phyloP scores from a whole-genome alignment of 2,329 filamentous ascomycete genomes.

The Lojkania enalia region DNA sequence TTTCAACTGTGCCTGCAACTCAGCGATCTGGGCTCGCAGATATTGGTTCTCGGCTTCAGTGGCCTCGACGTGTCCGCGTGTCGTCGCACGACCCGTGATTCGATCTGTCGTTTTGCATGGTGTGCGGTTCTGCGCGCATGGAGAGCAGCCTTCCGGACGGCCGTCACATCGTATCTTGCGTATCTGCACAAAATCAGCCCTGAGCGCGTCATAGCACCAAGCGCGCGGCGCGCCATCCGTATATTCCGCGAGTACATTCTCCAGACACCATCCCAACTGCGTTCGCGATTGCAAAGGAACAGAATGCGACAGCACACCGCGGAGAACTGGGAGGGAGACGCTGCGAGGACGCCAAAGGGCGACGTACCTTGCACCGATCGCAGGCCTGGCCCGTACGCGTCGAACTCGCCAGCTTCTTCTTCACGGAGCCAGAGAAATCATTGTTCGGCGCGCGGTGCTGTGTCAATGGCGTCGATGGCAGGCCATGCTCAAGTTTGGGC shows the following conservation, averaged over 20 bases:
- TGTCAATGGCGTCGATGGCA: slow-evolving; percentile 18
- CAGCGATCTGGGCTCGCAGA: slow-evolving; percentile 67
- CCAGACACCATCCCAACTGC: too few species aligned
- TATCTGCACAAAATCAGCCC: slow-evolving; percentile 55
- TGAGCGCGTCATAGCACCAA: background rate
- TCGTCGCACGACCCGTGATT: slow-evolving; percentile 78
- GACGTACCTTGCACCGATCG: slow-evolving; percentile 79
- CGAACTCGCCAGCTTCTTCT: slow-evolving; percentile 58
- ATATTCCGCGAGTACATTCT: too few species aligned
- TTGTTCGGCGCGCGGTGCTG: slow-evolving; percentile 22
- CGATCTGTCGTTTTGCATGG: slow-evolving; percentile 85
- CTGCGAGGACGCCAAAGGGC: background rate
- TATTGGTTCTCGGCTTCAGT: slow-evolving; percentile 73
- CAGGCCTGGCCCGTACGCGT: slow-evolving; percentile 80
- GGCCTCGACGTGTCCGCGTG: slow-evolving; percentile 75
- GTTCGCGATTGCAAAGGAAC: too few species aligned
- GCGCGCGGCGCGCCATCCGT: too few species aligned
- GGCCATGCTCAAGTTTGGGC: slow-evolving; percentile 38
- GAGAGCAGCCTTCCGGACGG: slow-evolving; percentile 77
- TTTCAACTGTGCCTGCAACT: slow-evolving; percentile 68
- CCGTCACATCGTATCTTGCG: slow-evolving; percentile 89
- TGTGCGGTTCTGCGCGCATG: slow-evolving; percentile 74
- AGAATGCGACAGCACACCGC: slow-evolving; percentile 1
- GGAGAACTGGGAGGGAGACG: background rate
- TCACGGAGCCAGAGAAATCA: slow-evolving; percentile 46